Conservation (phyloP, 345 rosid species). For the Corymbia maculata region DNA sequence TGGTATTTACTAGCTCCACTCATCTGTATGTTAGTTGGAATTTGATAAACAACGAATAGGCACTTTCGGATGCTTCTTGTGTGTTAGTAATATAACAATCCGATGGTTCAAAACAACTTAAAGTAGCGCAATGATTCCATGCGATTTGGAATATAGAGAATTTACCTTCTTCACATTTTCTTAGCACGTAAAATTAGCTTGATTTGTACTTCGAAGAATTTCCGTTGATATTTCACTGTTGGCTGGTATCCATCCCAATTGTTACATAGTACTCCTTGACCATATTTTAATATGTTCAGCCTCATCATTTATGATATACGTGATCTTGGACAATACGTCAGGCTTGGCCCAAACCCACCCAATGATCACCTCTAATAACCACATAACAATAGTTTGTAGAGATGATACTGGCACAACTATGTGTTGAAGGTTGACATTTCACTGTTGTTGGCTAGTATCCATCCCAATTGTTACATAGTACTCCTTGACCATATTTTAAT, state of each 20-base stretch:
- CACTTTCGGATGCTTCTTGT: background rate
- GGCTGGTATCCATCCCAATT: background rate
- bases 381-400: background rate
- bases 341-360: background rate
- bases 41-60: background rate
- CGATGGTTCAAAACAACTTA: background rate
- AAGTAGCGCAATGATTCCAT: background rate
- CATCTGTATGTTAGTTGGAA: background rate
- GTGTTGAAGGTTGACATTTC: background rate
- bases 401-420: background rate
- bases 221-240: background rate
- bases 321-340: background rate
- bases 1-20: background rate
- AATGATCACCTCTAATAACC: background rate
- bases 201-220: background rate
- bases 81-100: background rate
- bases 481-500: background rate
- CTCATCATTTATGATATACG: background rate
- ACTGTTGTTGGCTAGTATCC: no score
- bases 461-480: background rate
- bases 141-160: background rate
- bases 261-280: background rate
- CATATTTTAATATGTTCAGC: background rate
- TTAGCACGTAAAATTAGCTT: background rate
- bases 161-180: background rate